These are phyloP conservation scores for Aspergillus ustus DNA, from an alignment of 2,329 filamentous ascomycete genomes.

Conservation along the genomic window DNA sequence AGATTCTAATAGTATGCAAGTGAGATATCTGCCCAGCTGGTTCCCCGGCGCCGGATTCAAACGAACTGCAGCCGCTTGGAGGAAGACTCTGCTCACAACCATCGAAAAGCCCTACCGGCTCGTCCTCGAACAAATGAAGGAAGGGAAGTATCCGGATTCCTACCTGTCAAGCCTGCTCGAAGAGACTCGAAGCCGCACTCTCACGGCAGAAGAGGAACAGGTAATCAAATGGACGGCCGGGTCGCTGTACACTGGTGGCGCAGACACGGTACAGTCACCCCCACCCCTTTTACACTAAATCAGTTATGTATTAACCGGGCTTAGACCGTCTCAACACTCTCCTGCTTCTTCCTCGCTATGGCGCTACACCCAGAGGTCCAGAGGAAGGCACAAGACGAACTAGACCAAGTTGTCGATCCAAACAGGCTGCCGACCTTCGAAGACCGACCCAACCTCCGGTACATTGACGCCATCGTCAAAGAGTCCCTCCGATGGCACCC, in stretches of 20 bases:
- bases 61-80: conserved; percentile 42
- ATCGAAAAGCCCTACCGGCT: conserved; percentile 50
- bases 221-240: conserved; percentile 14
- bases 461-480: conserved; percentile 17
- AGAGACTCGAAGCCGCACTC: neutral
- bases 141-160: conserved; percentile 38
- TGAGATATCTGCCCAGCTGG: conserved; percentile 48
- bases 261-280: conserved; percentile 16
- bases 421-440: conserved; percentile 1
- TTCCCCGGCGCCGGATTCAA: conserved; percentile 53
- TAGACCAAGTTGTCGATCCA: conserved; percentile 8
- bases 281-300: neutral
- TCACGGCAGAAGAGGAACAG: neutral
- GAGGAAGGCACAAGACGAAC: conserved; percentile 15
- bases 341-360: conserved; percentile 21
- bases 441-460: conserved; percentile 12
- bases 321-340: conserved; percentile 18
- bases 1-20: conserved; percentile 21
- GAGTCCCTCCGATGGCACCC: conserved; percentile 20
- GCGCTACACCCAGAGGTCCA: conserved; percentile 13
- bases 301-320: neutral
- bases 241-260: conserved; percentile 11
- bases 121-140: conserved; percentile 46
- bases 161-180: conserved; percentile 47
- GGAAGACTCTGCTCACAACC: conserved; percentile 30